Percentiles rank a stretch among this genome's conserved stretches.
Evolutionary conservation across 805 yeast genomes (phyloP).

Genomic region (Candida patagonica): DNA sequence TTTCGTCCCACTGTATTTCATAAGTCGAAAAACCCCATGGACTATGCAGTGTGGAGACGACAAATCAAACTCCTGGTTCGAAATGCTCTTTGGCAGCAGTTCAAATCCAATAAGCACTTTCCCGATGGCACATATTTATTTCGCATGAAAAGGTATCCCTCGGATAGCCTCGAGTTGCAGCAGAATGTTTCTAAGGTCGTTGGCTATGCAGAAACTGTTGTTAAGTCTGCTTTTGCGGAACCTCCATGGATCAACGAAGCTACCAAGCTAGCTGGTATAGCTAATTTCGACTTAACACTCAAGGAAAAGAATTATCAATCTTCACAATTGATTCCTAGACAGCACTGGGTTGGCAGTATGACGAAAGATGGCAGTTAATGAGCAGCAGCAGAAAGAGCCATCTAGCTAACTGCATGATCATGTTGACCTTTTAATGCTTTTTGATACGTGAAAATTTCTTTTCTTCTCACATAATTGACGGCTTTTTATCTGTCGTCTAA

Average conservation of each 20-base stretch:
- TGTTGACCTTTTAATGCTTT: no score
- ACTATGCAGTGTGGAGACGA: slow-evolving; percentile 17
- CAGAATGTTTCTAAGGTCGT: slow-evolving; percentile 8
- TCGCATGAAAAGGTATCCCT: slow-evolving; percentile 9
- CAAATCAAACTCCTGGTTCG: background rate
- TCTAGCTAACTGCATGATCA: no score
- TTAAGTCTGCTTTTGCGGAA: background rate
- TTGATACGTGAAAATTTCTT: no score
- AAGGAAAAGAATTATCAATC: background rate
- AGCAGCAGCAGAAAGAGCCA: no score
- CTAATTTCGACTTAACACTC: slow-evolving; percentile 6
- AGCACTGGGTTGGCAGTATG: background rate
- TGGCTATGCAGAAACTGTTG: slow-evolving; percentile 2
- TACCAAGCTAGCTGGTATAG: slow-evolving; percentile 5
- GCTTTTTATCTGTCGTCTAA: no score
- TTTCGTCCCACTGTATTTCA: background rate
- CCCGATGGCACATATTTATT: slow-evolving; percentile 15
- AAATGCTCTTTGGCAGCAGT: slow-evolving; percentile 8
- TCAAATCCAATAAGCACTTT: background rate
- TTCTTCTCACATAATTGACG: no score
- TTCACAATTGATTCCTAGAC: background rate
- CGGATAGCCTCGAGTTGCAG: slow-evolving; percentile 5
- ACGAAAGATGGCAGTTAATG: background rate
- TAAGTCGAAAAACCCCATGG: slow-evolving; percentile 15
- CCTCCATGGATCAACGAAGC: slow-evolving; percentile 2